Conservation (phyloP, 2,329 filamentous ascomycete species). For the Calonectria multiphialidica region DNA sequence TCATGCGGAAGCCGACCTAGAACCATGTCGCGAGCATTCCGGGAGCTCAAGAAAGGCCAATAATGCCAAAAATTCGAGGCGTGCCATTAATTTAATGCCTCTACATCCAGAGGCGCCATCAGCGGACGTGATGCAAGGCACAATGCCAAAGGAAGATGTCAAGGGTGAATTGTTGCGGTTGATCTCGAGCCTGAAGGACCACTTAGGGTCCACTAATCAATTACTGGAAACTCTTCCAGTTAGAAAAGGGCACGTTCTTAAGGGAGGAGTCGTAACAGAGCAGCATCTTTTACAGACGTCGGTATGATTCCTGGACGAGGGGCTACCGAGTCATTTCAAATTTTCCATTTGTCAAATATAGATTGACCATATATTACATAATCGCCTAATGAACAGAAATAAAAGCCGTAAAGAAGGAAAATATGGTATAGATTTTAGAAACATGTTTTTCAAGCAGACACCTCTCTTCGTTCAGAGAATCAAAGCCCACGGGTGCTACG, state of each 20-base stretch:
- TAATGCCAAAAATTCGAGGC: background rate
- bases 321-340: too few species aligned
- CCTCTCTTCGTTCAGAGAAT: too few species aligned
- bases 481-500: too few species aligned
- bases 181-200: constrained; percentile 61
- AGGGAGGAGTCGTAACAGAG: background rate
- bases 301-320: too few species aligned
- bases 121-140: background rate
- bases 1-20: constrained; percentile 57
- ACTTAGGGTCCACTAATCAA: constrained; percentile 58
- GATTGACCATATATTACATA: too few species aligned
- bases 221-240: constrained; percentile 58
- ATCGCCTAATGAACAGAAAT: too few species aligned
- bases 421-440: too few species aligned
- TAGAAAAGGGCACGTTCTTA: constrained; percentile 35
- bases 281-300: too few species aligned
- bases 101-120: background rate
- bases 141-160: background rate
- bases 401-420: too few species aligned
- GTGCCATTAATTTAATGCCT: background rate
- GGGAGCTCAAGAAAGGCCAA: constrained; percentile 58
- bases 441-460: too few species aligned
- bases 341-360: too few species aligned
- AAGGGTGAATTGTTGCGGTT: constrained; percentile 60
- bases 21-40: constrained; percentile 65